Conservation (phyloP, 192 early-diverging fungal species). For the Dimargaris cristalligena region DNA sequence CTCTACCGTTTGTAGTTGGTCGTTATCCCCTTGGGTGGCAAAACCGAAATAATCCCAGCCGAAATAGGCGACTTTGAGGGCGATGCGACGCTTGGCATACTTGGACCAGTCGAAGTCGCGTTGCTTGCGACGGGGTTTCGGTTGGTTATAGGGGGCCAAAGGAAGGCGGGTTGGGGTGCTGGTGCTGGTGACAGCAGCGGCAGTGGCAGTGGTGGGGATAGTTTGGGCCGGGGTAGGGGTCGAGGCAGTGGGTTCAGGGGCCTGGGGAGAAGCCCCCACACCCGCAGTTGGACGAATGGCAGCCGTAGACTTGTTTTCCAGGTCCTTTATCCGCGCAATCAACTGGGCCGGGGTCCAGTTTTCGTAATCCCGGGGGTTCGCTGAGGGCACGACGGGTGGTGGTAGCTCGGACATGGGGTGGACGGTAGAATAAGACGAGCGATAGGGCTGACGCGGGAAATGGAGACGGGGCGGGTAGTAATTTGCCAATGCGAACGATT, state of each 20-base stretch:
- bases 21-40: slow-evolving; percentile 42
- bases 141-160: background rate
- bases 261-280: background rate
- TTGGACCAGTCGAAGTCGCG: slow-evolving; percentile 54
- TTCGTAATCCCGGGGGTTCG: background rate
- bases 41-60: slow-evolving; percentile 83
- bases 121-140: background rate
- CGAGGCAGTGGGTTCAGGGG: background rate
- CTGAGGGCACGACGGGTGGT: no score
- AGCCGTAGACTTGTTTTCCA: background rate
- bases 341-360: background rate
- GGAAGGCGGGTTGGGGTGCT: no score
- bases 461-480: no score
- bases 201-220: background rate
- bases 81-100: slow-evolving; percentile 61
- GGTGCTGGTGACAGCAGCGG: background rate
- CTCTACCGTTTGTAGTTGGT: slow-evolving; percentile 56
- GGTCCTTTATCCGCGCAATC: background rate
- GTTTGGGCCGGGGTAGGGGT: background rate
- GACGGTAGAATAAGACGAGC: no score
- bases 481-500: no score
- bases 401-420: no score
- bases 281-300: background rate
- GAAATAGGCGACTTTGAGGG: slow-evolving; percentile 78
- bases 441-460: no score